A percentile compares a stretch with the other conserved stretches of the same genome.
phyloP scores from a whole-genome alignment of 805 yeast species.

The Starmerella khaoyaiensis region DNA sequence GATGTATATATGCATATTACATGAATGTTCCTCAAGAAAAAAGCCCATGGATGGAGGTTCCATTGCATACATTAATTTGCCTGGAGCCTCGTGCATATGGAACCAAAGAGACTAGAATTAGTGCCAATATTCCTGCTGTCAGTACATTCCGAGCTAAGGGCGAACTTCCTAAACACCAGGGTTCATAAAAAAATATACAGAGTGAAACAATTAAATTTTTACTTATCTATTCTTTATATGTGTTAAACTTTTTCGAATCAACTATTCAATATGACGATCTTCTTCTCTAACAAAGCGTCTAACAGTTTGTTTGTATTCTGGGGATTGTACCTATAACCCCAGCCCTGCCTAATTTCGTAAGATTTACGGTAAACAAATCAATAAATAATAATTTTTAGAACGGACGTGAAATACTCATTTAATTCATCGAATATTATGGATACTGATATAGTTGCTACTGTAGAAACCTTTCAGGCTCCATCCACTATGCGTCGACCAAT shows the following conservation, averaged over 20 bases:
- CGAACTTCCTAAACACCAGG: conserved; percentile 31
- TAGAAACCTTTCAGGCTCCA: conserved; percentile 17
- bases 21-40: conserved; percentile 98
- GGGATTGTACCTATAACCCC: too few relatives aligned
- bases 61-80: conserved; percentile 85
- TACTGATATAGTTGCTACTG: conserved; percentile 13
- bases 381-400: too few relatives aligned
- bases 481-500: not conserved
- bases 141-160: conserved; percentile 94
- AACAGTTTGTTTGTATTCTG: not conserved
- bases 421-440: too few relatives aligned
- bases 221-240: too few relatives aligned
- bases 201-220: too few relatives aligned
- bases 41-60: conserved; percentile 98
- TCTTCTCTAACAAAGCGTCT: not conserved
- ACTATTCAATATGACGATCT: not conserved
- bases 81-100: conserved; percentile 91
- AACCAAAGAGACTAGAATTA: conserved; percentile 75
- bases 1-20: conserved; percentile 94
- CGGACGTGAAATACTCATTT: too few relatives aligned
- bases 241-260: too few relatives aligned
- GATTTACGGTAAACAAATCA: too few relatives aligned
- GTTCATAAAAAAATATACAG: not conserved
- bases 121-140: conserved; percentile 96
- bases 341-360: too few relatives aligned